These are phyloP conservation scores for Cercophora newfieldiana DNA, from an alignment of 495 filamentous ascomycete species.

Conservation along the genomic window DNA sequence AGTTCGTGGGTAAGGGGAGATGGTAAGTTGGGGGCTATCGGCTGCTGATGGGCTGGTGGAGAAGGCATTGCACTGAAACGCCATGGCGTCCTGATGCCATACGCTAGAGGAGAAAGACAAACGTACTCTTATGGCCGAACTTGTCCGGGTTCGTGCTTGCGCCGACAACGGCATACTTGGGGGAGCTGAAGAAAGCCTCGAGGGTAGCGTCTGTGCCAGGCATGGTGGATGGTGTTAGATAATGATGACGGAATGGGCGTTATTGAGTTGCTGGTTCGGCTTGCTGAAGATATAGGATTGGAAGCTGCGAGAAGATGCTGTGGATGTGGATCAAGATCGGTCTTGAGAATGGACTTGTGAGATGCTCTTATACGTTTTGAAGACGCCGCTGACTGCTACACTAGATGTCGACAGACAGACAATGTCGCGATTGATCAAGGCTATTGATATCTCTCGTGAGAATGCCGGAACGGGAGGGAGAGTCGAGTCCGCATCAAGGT, in stretches of 20 bases:
- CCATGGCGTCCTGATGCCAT: no score
- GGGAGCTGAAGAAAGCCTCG: conserved; percentile 77
- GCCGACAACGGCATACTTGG: conserved; percentile 86
- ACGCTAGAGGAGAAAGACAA: neutral
- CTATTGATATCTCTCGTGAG: neutral
- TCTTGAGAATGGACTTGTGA: neutral
- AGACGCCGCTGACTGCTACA: neutral
- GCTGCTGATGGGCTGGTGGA: no score
- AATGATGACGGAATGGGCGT: neutral
- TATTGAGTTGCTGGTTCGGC: conserved; percentile 8
- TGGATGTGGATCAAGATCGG: neutral
- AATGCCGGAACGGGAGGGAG: neutral
- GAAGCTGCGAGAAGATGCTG: neutral
- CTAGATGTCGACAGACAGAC: neutral
- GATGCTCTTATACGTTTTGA: neutral
- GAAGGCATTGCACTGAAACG: no score
- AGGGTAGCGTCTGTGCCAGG: conserved; percentile 61
- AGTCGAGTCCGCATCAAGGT: neutral
- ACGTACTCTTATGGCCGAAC: conserved; percentile 83
- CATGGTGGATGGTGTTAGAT: conserved; percentile 22
- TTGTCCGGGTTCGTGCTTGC: conserved; percentile 81
- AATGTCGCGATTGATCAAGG: neutral
- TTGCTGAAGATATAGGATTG: neutral
- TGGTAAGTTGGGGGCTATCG: neutral
- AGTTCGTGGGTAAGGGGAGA: neutral